phyloP scores from a whole-genome alignment of 495 filamentous ascomycete species.

The Penicillium ucsense region DNA sequence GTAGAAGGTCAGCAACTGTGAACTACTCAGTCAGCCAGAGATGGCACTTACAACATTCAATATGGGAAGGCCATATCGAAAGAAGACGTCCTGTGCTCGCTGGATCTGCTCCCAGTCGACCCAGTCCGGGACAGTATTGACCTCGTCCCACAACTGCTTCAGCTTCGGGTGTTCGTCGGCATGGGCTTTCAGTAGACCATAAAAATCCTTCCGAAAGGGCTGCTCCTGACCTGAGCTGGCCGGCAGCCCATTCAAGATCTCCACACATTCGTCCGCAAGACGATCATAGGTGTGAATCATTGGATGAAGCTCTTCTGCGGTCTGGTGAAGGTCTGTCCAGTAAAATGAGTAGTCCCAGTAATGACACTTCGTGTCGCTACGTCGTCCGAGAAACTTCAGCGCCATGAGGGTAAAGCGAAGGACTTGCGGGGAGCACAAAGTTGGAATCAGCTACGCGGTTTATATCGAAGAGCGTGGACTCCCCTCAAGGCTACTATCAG shows the following conservation, averaged over 20 bases:
- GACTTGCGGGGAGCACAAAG: background rate
- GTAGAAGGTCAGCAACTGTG: background rate
- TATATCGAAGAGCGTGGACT: no score
- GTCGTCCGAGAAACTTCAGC: slow-evolving; percentile 6
- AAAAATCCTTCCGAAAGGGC: slow-evolving; percentile 45
- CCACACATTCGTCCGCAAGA: slow-evolving; percentile 55
- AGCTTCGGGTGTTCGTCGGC: slow-evolving; percentile 47
- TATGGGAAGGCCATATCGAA: slow-evolving; percentile 60
- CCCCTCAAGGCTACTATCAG: no score
- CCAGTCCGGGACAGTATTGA: slow-evolving; percentile 65
- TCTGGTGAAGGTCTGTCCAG: slow-evolving; percentile 58
- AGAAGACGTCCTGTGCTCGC: slow-evolving; percentile 51
- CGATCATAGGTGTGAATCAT: slow-evolving; percentile 57
- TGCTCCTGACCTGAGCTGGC: slow-evolving; percentile 16
- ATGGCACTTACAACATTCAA: slow-evolving; percentile 35
- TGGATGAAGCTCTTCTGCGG: slow-evolving; percentile 47
- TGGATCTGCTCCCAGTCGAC: slow-evolving; percentile 75
- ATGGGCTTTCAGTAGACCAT: slow-evolving; percentile 50
- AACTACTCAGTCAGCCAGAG: background rate
- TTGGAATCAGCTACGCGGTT: background rate
- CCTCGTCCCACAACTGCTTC: slow-evolving; percentile 52
- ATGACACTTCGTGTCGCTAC: slow-evolving; percentile 19
- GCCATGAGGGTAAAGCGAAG: slow-evolving; percentile 3
- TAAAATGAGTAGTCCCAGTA: slow-evolving; percentile 63
- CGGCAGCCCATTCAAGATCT: slow-evolving; percentile 48